Percentiles rank a stretch among this genome's conserved stretches.
Conservation (phyloP, 305 asterid genomes). For the Fraxinus sp. region DNA sequence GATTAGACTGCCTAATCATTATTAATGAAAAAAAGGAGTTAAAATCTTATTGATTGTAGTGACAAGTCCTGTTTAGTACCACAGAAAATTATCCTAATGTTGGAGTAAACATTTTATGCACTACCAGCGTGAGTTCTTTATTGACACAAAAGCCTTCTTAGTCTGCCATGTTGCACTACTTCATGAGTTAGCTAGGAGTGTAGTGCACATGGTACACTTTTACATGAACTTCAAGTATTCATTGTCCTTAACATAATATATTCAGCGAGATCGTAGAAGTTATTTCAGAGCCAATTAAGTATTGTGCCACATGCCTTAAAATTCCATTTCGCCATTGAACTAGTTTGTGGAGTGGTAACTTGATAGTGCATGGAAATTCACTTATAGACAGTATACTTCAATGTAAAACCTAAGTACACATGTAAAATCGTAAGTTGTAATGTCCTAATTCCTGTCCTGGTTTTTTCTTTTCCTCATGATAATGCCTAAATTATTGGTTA, state of each 20-base stretch:
- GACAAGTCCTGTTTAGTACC: too few relatives aligned
- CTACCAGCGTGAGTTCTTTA: too few relatives aligned
- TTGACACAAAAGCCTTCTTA: too few relatives aligned
- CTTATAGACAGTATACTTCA: not conserved
- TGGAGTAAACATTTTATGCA: not conserved
- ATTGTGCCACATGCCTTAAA: not conserved
- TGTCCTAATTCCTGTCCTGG: not conserved
- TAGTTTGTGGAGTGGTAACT: not conserved
- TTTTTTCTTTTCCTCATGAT: not conserved
- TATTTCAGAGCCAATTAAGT: not conserved
- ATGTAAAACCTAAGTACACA: not conserved
- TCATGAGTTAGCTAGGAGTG: not conserved
- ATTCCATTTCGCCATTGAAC: not conserved
- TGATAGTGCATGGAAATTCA: too few relatives aligned
- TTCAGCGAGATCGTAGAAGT: not conserved
- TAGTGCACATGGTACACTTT: not conserved
- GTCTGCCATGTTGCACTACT: not conserved
- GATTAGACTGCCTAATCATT: too few relatives aligned
- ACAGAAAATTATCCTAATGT: not conserved
- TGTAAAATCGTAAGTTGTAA: not conserved
- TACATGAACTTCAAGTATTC: not conserved
- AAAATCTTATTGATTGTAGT: too few relatives aligned
- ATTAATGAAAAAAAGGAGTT: too few relatives aligned
- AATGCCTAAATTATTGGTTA: not conserved
- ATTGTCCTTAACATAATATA: not conserved